Conservation (phyloP, 148 eudicot genomes). For the Chenopodium quinoa region DNA sequence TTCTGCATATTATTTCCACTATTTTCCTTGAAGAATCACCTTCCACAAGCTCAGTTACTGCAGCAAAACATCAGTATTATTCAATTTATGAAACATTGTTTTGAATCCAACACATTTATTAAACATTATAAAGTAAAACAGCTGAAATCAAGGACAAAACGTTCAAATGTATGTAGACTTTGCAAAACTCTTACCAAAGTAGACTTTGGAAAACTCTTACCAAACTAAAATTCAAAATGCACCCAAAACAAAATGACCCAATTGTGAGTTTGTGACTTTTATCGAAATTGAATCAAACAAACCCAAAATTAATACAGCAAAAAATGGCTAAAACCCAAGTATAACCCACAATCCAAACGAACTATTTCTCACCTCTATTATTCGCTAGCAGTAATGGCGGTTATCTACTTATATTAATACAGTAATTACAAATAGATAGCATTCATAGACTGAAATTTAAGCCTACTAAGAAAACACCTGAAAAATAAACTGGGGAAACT, state of each 20-base stretch:
- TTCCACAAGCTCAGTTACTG: conserved; percentile 91
- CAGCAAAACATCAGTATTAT: not conserved
- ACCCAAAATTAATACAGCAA: not conserved
- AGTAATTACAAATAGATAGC: not conserved
- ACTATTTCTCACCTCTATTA: not conserved
- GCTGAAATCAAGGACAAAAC: not conserved
- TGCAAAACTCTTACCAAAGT: not conserved
- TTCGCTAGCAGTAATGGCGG: not conserved
- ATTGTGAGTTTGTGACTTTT: no score
- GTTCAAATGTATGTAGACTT: no score
- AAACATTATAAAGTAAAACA: no score
- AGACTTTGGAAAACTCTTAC: not conserved
- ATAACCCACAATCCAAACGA: not conserved
- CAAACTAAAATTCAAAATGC: no score
- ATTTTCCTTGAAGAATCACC: conserved; percentile 92
- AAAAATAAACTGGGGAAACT: conserved; percentile 7
- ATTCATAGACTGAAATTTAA: not conserved
- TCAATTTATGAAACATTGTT: not conserved
- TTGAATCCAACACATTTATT: not conserved
- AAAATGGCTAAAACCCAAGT: not conserved
- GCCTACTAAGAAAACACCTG: not conserved
- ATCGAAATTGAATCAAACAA: not conserved
- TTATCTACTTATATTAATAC: not conserved
- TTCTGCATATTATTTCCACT: conserved; percentile 85
- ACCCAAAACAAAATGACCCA: no score